Evolutionary conservation across 2,329 filamentous ascomycete species (phyloP), one percentile per base, ranked within the genome.

Genomic region (Aureobasidium sp.): DNA sequence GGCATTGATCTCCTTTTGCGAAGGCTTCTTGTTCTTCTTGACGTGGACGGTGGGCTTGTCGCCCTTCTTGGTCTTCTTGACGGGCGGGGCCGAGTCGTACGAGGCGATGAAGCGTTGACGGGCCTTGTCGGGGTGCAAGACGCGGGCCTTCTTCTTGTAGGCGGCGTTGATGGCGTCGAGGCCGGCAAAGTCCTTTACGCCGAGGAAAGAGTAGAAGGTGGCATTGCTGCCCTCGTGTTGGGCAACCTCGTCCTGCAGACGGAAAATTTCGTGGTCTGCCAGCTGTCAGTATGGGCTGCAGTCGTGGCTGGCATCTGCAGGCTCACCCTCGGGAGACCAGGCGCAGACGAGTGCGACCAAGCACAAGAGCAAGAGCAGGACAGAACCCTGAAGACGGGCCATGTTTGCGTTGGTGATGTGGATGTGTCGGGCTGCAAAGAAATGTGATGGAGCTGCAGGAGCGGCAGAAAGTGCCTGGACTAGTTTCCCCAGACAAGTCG

Each of bases 191-290:
- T 85, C 80, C 56, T 82, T 80, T 67, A 96, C 83, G 70, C 88
- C 91, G 66, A 99, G 81, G 77, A 96, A 94, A 73, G 95, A 81
- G 84, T 99, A 99, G 77, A 99, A 99, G 69, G 90, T 94, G 64
- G 90, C 83, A 65, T 89, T 87, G 57, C 81, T 71, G 63, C 94
- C 91, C 74, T 97, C 90, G 67, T 86, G 80, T 48, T 84, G 77
- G 64, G 84, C 79, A 62, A 99, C 84, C 74, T 97, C 94, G 78
- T 97, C 91, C 71, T 88, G 88, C 65, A 99, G 82, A 69, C 91
- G 89, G 80, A 99, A 99, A 79, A 99, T 97, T 78, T 99, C 94
- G 73, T 95, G 91, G 77, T 99, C 94, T 95, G 70, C 37, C 65
- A 39, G 37, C 44, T 44, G 41, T 62, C 34, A 61, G 59, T 64